Evolutionary conservation across 495 filamentous ascomycete species (phyloP), one percentile per base, ranked within the genome.

Genomic region (Beverwykella pulmonaria): DNA sequence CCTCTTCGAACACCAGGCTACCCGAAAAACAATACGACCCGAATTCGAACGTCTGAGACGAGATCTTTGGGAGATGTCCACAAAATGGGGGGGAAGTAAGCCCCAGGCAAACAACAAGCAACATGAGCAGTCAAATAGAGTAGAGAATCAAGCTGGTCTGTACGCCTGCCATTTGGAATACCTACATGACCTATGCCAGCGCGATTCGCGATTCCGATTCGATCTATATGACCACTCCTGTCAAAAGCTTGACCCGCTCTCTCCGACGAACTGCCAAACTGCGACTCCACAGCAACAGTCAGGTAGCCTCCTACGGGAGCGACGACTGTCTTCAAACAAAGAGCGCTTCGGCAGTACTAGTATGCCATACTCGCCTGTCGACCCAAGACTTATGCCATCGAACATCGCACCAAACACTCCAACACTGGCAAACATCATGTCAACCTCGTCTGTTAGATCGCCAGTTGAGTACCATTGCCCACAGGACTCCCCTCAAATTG

Each of bases 221-320:
- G 26, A 58, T 26, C 36, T 58, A 1, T 58, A 58, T 25, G 55
- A 58, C 22, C 55, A 58, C 19, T 44, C 55, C 7, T 58, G 55
- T 19, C 32, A 25, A 20, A 29, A 46, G 20, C 6, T 25, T n/a
- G 55, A 58, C 55, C 20, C 19, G 19, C 12, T 44, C 5, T 30
- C 30, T 23, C 55, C 20, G 25, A 41, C 36, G 26, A 34, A 22
- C 34, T 20, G 14, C 19, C 36, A 58, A 46, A 19, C 53, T 12
- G n/a, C 39, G 17, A 44, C 39, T 10, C 39, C 39, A 12, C 39
- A 44, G 17, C 39, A 12, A 44, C 8, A 14, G 10, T 52, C 48
- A 7, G 48, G 10, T 7, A 23, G 48, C 22, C 19, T 5, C 3
- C 9, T 52, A 52, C 9, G 19, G 9, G 26, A 52, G 9, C 17